Evolutionary conservation across 2,329 filamentous ascomycete species (phyloP).

Genomic region (Botrytis cinerea): DNA sequence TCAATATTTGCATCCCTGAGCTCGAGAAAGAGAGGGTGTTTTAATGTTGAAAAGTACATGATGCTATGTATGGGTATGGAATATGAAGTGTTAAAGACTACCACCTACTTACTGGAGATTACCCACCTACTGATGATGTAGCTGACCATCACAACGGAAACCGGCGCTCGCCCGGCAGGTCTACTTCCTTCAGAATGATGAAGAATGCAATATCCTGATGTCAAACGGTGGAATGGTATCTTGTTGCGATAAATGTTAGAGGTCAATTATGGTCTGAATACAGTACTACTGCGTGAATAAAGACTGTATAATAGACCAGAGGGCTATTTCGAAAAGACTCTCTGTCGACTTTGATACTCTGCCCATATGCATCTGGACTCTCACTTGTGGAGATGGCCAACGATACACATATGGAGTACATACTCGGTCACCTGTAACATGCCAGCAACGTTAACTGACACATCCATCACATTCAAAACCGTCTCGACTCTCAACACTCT

Average conservation of each 20-base stretch:
- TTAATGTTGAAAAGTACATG: not conserved
- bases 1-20: too few relatives aligned
- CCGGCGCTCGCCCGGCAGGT: not conserved
- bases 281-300: not conserved
- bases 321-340: not conserved
- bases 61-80: not conserved
- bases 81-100: not conserved
- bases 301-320: not conserved
- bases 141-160: not conserved
- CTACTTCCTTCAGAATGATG: not conserved
- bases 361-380: not conserved
- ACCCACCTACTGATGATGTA: not conserved
- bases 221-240: not conserved
- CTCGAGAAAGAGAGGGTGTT: not conserved
- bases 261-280: not conserved
- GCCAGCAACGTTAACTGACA: not conserved
- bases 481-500: not conserved
- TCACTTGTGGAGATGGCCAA: constrained; percentile 6
- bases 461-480: not conserved
- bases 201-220: not conserved
- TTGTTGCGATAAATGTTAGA: not conserved
- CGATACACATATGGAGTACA: not conserved
- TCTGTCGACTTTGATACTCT: constrained; percentile 2
- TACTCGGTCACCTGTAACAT: constrained; percentile 14
- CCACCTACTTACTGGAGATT: not conserved